Evolutionary conservation across 345 rosid genomes (phyloP), one percentile per base, ranked within the genome.

Genomic region (Euphorbia pulcherrima): DNA sequence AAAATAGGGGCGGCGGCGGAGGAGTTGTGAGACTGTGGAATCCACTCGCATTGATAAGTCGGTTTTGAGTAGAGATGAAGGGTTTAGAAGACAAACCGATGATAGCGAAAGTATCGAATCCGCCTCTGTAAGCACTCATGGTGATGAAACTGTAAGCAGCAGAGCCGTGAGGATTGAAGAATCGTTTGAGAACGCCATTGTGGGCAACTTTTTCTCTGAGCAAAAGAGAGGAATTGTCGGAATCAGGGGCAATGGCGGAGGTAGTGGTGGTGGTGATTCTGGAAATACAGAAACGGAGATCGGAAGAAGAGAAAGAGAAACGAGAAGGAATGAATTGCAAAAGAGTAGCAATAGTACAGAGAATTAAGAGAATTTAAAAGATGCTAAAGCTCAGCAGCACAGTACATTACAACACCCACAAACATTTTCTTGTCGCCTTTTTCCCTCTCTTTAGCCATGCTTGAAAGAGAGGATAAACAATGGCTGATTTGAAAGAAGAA

Each of bases 61-160:
- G 98, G 96, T 40, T 68, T 85, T 21, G 84, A 74, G 73, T 76
- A 90, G 27, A 90, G 82, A 67, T 90, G 97, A 16, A 88, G 87
- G 97, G 96, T 71, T 92, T 92, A 2, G 98, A 92, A 6, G 98
- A 82, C 33, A 90, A 66, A 2, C 98, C 97, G n/a, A 84, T 69
- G 8, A 92, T 66, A 63, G 96, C 89, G 72, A 92, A 92, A 0
- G 85, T 79, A 82, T 62, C 64, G 26, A 62, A 76, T 52, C 97
- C 96, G 56, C 97, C 98, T 52, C 98, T 80, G 84, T 92, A 92
- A 6, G 90, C 69, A 33, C 92, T 82, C 97, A 90, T 90, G 29
- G 77, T 68, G 37, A 92, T 83, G 76, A 90, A 92, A 80, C 79
- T 92, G 67, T 90, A 92, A 29, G 98, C 96, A 13, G 93, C 96